Conservation (phyloP, 306 rosid genomes). For the Vigna angularis region DNA sequence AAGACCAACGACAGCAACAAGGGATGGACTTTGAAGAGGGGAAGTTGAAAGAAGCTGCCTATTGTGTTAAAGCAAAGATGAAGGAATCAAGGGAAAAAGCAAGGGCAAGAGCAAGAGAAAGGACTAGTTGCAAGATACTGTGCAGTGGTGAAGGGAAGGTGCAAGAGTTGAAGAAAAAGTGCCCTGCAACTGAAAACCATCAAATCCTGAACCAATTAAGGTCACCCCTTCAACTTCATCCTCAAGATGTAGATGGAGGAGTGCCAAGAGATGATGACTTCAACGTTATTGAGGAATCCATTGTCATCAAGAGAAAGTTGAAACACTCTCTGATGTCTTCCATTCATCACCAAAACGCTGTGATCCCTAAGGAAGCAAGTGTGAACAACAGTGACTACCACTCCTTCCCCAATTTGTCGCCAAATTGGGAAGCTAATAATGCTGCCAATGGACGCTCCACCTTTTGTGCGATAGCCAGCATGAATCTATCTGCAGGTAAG, state of each 20-base stretch:
- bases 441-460: slow-evolving; percentile 44
- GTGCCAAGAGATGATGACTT: slow-evolving; percentile 38
- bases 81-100: slow-evolving; percentile 71
- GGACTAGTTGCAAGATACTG: slow-evolving; percentile 60
- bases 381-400: slow-evolving; percentile 39
- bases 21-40: slow-evolving; percentile 4
- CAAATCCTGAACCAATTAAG: slow-evolving; percentile 53
- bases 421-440: slow-evolving; percentile 67
- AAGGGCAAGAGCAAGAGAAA: slow-evolving; percentile 77
- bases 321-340: slow-evolving; percentile 47
- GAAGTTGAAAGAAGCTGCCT: slow-evolving; percentile 29
- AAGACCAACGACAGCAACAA: neutral
- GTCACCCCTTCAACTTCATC: slow-evolving; percentile 30
- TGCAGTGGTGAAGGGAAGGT: slow-evolving; percentile 9
- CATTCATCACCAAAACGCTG: slow-evolving; percentile 43
- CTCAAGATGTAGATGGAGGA: slow-evolving; percentile 2
- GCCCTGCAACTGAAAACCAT: slow-evolving; percentile 36
- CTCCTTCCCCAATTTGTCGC: slow-evolving; percentile 57
- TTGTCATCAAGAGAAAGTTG: slow-evolving; percentile 57
- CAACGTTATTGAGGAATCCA: slow-evolving; percentile 51
- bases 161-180: slow-evolving; percentile 39
- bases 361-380: slow-evolving; percentile 54
- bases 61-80: slow-evolving; percentile 16
- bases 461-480: slow-evolving; percentile 46
- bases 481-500: slow-evolving; percentile 57